Conservation (phyloP, 2,329 filamentous ascomycete genomes). For the Helotiales sp. region DNA sequence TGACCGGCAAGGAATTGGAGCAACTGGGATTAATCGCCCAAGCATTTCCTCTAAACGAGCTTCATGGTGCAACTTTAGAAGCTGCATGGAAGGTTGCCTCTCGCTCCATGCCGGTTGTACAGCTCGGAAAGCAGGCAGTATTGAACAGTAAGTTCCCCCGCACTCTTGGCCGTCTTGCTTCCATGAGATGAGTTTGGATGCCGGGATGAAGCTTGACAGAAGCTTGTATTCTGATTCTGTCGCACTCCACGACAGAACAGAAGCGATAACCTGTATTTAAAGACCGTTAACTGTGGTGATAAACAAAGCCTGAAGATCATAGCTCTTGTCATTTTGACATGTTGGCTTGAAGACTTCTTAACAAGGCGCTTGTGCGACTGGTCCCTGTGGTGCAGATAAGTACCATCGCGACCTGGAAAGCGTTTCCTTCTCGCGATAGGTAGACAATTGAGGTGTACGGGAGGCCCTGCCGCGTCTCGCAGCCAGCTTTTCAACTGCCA, state of each 20-base stretch:
- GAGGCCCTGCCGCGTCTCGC: neutral
- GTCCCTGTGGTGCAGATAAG: neutral
- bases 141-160: conserved; percentile 44
- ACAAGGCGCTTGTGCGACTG: neutral
- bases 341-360: neutral
- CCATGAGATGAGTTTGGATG: conserved; percentile 48
- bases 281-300: conserved; percentile 35
- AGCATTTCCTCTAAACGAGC: conserved; percentile 43
- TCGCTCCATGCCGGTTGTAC: conserved; percentile 48
- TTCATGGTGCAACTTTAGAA: conserved; percentile 46
- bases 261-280: conserved; percentile 63
- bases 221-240: conserved; percentile 47
- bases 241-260: conserved; percentile 55
- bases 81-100: conserved; percentile 48
- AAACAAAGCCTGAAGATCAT: neutral
- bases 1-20: conserved; percentile 31
- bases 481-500: neutral
- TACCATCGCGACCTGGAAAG: neutral
- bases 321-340: neutral
- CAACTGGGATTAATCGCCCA: conserved; percentile 33
- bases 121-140: conserved; percentile 51
- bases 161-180: neutral
- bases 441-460: neutral
- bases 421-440: neutral
- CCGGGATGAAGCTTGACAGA: conserved; percentile 48